Base-by-base conservation (phyloP, 257 asterid genomes). In the Nicotiana paniculata region DNA sequence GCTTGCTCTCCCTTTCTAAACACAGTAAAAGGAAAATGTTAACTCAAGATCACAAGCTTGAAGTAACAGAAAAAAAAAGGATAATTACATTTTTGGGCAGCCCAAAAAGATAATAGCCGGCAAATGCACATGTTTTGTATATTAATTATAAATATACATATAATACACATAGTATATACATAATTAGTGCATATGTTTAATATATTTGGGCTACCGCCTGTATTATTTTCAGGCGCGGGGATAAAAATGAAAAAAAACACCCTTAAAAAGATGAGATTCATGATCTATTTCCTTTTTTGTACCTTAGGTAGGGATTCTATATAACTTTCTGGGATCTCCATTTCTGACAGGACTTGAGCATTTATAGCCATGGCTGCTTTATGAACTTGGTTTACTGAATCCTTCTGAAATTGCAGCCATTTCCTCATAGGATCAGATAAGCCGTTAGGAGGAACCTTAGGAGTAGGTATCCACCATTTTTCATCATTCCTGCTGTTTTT, bases 401-500 rank as follows among this genome's bases (percentile, higher is more conserved):
- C 99, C 88, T 93, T 96, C 88, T 92, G 98, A 83, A 67, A 83
- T 76, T 87, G 96, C 83, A 96, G 83, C 97, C 97, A 94, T 82
- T 89, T 94, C 85, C 91, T 85, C 9, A 93, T 83, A 53, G 30
- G 86, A 4, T 93, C 97, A 15, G 97, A 93, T 77, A 94, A 82
- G 58, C 99, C 99, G 6, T 85, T 83, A 0, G 88, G 81, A 8
- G 97, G 95, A 85, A 94, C 98, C 85, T 89, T 89, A 32, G 99
- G 97, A 37, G 90, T 85, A 2, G 98, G 99, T 77, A 96, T 90
- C 98, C 99, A 96, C 99, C 99, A 96, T 88, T 93, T 94, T 26
- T 93, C 93, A 28, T 90, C 92, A 61, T 84, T 76, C 79, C 90
- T 88, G 26, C 58, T 67, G 16, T 16, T 28, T 30, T 82, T 66